Base-by-base conservation (phyloP, 495 filamentous ascomycete genomes). In the Aspergillus diversus region DNA sequence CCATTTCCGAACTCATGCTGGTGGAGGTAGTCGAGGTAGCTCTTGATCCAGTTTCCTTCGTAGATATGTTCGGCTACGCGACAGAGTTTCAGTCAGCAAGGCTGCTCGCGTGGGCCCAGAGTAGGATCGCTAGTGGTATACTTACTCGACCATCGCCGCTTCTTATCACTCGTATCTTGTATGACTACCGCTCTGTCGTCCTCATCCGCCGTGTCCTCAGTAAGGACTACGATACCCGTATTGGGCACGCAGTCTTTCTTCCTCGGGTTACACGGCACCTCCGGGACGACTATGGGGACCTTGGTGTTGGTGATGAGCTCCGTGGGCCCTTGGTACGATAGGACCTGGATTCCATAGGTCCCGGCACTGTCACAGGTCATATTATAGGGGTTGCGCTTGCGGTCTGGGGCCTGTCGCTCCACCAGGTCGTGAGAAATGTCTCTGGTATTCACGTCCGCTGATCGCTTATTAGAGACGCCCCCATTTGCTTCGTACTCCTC, bases 11-110 rank as follows among this genome's bases (percentile, higher is more conserved):
- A 7, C 43, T 31, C 5, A 43, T 34, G 34, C 15, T 15, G 34
- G 6, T 55, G 32, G 16, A 60, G 21, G 32, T 52, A 27, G 11
- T 53, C 59, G 5, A 61, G 17, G 39, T n/a, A 61, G 7, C 48
- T 15, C 21, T 33, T 33, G 33, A 61, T 53, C 59, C 59, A 61
- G 51, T 47, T 47, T 39, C 35, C 59, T 49, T 61, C 59, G 31
- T 61, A 61, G 17, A 61, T 53, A 48, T 61, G 59, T 31, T 61
- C 59, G 15, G 59, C 59, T 61, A 34, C 7, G 21, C 21, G 21
- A 27, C 21, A 27, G 21, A 27, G 33, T n/a, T 39, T 3, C 8
- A 3, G 33, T 61, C 33, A 61, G 48, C 59, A 27, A 27, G 21
- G 21, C 1, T 27, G 21, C 21, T 27, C 21, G 21, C 21, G 21